These are phyloP conservation scores for Candida chilensis DNA, from an alignment of 805 yeast species.

Conservation along the genomic window DNA sequence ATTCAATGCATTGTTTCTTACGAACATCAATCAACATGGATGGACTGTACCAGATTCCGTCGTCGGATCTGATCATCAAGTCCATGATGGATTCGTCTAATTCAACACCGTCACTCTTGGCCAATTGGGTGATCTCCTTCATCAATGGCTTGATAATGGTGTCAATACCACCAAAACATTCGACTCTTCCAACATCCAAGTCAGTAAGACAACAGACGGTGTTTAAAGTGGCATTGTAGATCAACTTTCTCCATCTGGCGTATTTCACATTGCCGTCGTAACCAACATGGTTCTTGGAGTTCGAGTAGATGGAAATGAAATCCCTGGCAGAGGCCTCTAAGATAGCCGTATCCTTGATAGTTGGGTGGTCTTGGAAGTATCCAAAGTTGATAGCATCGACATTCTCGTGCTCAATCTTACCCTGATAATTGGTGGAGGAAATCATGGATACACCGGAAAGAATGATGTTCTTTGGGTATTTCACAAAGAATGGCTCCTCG, in stretches of 20 bases:
- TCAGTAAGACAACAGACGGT: slow-evolving; percentile 16
- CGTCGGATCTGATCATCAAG: slow-evolving; percentile 10
- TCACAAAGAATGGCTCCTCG: slow-evolving; percentile 18
- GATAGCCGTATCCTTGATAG: slow-evolving; percentile 3
- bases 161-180: slow-evolving; percentile 10
- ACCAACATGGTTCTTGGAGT: slow-evolving; percentile 8
- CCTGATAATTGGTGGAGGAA: slow-evolving; percentile 18
- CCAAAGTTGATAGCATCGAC: slow-evolving; percentile 13
- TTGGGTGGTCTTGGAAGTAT: slow-evolving; percentile 7
- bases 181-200: slow-evolving; percentile 16
- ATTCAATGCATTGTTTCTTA: slow-evolving; percentile 12
- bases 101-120: slow-evolving; percentile 14
- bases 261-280: slow-evolving; percentile 11
- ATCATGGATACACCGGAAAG: slow-evolving; percentile 25
- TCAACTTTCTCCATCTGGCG: slow-evolving; percentile 13
- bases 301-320: slow-evolving; percentile 8
- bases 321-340: slow-evolving; percentile 3
- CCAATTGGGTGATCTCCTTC: slow-evolving; percentile 12
- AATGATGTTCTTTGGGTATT: slow-evolving; percentile 21
- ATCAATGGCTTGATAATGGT: slow-evolving; percentile 9
- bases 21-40: slow-evolving; percentile 15
- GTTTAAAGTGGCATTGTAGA: slow-evolving; percentile 15
- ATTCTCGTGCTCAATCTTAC: slow-evolving; percentile 9
- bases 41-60: slow-evolving; percentile 12
- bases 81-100: slow-evolving; percentile 11